Evolutionary conservation across 768 basidiomycete genomes (phyloP).

Genomic region (Tubosaeta sp.): DNA sequence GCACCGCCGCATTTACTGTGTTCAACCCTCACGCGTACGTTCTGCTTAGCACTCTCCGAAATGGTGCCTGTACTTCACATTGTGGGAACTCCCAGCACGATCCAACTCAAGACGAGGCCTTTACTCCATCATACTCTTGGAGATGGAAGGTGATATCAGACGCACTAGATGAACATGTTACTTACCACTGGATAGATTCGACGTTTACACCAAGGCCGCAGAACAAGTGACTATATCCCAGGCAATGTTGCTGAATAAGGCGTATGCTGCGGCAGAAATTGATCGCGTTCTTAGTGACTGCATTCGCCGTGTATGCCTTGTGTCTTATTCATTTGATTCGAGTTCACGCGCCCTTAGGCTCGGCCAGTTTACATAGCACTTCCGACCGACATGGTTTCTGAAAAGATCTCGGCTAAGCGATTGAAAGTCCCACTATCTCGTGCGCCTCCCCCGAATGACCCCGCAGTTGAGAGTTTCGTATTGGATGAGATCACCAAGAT

Average conservation of each 20-base stretch:
- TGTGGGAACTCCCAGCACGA: conserved; percentile 75
- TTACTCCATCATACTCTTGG: conserved; percentile 88
- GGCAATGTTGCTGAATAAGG: conserved; percentile 50
- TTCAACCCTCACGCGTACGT: conserved; percentile 4
- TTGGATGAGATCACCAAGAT: conserved; percentile 66
- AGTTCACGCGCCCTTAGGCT: conserved; percentile 41
- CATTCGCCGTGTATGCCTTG: conserved; percentile 44
- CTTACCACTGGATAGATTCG: conserved; percentile 46
- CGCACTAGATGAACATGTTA: neutral
- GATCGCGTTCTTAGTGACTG: conserved; percentile 75
- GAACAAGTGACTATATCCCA: conserved; percentile 72
- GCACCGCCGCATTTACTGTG: neutral
- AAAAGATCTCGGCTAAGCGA: conserved; percentile 60
- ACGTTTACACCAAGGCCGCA: conserved; percentile 74
- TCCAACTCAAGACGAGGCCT: conserved; percentile 65
- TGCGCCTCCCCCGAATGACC: conserved; percentile 48
- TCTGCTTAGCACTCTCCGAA: conserved; percentile 64
- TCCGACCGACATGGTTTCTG: conserved; percentile 76
- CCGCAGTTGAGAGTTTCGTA: conserved; percentile 61
- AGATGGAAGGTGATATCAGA: conserved; percentile 54
- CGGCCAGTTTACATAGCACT: conserved; percentile 86
- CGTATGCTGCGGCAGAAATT: conserved; percentile 62
- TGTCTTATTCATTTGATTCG: neutral
- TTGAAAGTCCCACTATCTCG: conserved; percentile 57
- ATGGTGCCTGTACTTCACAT: conserved; percentile 89